Base-by-base conservation (phyloP, 371 early-diverging fungal genomes). In the Apophysomyces trapeziformis region DNA sequence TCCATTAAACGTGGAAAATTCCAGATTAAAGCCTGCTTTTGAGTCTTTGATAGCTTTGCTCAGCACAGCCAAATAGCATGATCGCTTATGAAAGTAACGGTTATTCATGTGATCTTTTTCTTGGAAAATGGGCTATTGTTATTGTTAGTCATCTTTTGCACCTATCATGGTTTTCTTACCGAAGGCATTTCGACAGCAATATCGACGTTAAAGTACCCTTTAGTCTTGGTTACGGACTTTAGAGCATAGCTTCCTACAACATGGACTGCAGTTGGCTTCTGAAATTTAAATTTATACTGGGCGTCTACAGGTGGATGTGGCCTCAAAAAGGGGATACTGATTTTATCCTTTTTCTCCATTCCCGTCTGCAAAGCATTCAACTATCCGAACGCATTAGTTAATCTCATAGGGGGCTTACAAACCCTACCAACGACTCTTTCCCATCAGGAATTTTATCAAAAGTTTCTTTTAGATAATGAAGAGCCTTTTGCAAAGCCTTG, bases 31-130 rank as follows among this genome's bases (percentile, higher is more conserved):
- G 9, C 75, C 80, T 26, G 87, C 77, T n/a, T 83, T 81, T 13
- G 85, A 82, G 11, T 79, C 72, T 36, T 74, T 61, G 39, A 91
- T 74, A 1, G 85, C 83, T 11, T 73, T 66, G 0, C 88, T 85
- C 36, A 92, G 75, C 11, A 85, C 85, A 1, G 95, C 86, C 41
- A 98, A 76, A 72, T 96, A 99, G 70, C 90, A 96, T 0, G 96
- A 92, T 47, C 98, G 90, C 74, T 99, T 99, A 79, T 96, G 87
- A 69, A 96, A 94, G 74, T 99, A 99, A 58, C 97, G 87, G 75
- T 92, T 86, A 84, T 99, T 97, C 73, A 96, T 70, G 68, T 91
- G 86, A 73, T 99, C 99, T 72, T 96, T 95, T 61, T 97, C 96
- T 70, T 90, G 89, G 72, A 97, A 94, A 36, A 97, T 68, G 1